phyloP scores from a whole-genome alignment of 148 eudicot species.

The Fallopia convolvulus region DNA sequence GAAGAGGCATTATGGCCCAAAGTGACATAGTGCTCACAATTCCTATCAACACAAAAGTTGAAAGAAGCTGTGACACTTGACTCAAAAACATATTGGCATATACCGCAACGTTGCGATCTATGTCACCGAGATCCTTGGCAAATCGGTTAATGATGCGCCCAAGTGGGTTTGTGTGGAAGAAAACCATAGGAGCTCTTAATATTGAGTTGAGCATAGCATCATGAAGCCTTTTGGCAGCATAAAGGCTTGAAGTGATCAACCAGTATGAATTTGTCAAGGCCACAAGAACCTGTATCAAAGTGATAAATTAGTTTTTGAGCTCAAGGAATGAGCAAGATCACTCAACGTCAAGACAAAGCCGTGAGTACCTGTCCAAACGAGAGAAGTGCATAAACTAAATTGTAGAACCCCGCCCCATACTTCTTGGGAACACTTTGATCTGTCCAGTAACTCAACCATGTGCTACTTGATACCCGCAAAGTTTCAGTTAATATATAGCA shows the following conservation, averaged over 20 bases:
- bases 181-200: constrained; percentile 91
- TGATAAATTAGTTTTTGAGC: not conserved
- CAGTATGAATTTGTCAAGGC: constrained; percentile 70
- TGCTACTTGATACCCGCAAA: constrained; percentile 74
- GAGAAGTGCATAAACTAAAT: constrained; percentile 60
- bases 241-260: constrained; percentile 81
- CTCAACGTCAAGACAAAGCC: not conserved
- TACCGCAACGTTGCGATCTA: constrained; percentile 76
- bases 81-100: constrained; percentile 73
- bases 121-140: constrained; percentile 91
- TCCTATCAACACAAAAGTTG: constrained; percentile 90
- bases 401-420: constrained; percentile 52
- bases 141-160: constrained; percentile 92
- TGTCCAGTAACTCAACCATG: constrained; percentile 93
- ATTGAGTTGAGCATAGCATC: constrained; percentile 87
- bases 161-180: constrained; percentile 92
- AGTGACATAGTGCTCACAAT: constrained; percentile 93
- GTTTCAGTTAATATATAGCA: constrained; percentile 68
- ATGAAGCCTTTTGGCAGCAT: constrained; percentile 81
- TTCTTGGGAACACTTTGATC: constrained; percentile 45
- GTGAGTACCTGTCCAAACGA: constrained; percentile 68
- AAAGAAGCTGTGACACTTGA: constrained; percentile 75
- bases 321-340: not conserved
- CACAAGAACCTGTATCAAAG: constrained; percentile 60
- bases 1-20: constrained; percentile 96